A percentile compares a stretch with the other conserved stretches of the same genome.
These are phyloP conservation scores for Salix dunnii DNA, from an alignment of 345 rosid genomes.

Conservation along the genomic window DNA sequence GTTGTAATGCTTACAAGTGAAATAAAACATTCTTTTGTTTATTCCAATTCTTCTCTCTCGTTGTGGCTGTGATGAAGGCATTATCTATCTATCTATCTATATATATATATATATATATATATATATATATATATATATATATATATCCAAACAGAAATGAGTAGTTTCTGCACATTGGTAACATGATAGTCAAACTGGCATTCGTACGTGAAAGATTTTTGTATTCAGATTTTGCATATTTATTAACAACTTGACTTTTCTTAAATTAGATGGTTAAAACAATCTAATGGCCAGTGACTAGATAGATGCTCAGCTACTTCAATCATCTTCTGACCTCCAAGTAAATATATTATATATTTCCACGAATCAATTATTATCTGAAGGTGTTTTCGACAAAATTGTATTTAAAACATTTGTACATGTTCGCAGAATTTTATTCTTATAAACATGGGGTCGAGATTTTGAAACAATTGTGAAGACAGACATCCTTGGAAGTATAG, in stretches of 20 bases:
- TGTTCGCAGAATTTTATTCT: neutral
- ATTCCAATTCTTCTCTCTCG: neutral
- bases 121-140: too few species aligned
- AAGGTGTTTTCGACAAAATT: neutral
- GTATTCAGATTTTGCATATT: neutral
- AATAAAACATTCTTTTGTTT: constrained; percentile 11
- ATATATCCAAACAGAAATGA: neutral
- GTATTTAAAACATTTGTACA: neutral
- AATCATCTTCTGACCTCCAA: neutral
- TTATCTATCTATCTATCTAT: neutral
- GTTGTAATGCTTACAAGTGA: constrained; percentile 6
- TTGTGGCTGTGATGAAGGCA: neutral
- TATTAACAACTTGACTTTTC: constrained; percentile 4
- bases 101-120: too few species aligned
- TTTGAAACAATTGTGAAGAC: neutral
- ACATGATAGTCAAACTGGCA: neutral
- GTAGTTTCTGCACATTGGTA: neutral
- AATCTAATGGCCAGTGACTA: constrained; percentile 20
- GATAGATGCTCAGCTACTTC: constrained; percentile 26
- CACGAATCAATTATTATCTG: neutral
- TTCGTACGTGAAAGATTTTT: neutral
- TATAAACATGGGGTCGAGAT: neutral
- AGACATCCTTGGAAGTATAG: neutral
- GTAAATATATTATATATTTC: neutral
- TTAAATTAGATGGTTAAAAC: neutral